Evolutionary conservation across 257 asterid genomes (phyloP).

Genomic region (Ballota nigra): DNA sequence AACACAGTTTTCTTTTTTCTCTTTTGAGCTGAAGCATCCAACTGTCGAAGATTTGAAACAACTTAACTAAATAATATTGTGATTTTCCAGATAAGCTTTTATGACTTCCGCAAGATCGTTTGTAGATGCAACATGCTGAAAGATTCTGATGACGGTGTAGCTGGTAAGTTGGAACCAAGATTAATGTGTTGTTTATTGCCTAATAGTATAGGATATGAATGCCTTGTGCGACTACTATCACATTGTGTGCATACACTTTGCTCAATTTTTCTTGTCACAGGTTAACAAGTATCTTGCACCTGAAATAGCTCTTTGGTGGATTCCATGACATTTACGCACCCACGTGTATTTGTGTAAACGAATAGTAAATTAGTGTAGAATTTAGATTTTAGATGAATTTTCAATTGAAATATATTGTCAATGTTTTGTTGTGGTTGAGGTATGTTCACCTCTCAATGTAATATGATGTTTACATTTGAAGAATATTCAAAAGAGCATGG

Average conservation of each 20-base stretch:
- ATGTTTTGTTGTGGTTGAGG: neutral
- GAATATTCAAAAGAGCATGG: neutral
- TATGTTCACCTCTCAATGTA: neutral
- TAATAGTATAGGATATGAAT: too few species aligned
- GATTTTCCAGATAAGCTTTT: slow-evolving; percentile 61
- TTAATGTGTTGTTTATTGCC: neutral
- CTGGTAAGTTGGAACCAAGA: slow-evolving; percentile 21
- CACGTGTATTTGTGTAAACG: neutral
- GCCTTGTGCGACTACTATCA: neutral
- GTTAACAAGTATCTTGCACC: neutral
- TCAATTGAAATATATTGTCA: neutral
- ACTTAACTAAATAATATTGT: neutral
- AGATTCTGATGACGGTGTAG: slow-evolving; percentile 28
- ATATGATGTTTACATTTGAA: neutral
- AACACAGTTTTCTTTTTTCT: neutral
- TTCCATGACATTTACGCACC: too few species aligned
- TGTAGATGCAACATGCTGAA: slow-evolving; percentile 69
- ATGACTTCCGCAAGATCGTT: slow-evolving; percentile 73
- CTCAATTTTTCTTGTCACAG: neutral
- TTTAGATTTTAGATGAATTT: neutral
- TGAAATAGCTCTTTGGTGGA: neutral
- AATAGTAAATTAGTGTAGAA: neutral
- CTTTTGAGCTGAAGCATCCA: neutral
- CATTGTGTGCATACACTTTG: neutral
- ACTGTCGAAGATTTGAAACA: neutral